Percentiles rank a stretch among this genome's conserved stretches.
phyloP scores from a whole-genome alignment of 352 stramenopile species.

The Salisapilia sapeloensis region DNA sequence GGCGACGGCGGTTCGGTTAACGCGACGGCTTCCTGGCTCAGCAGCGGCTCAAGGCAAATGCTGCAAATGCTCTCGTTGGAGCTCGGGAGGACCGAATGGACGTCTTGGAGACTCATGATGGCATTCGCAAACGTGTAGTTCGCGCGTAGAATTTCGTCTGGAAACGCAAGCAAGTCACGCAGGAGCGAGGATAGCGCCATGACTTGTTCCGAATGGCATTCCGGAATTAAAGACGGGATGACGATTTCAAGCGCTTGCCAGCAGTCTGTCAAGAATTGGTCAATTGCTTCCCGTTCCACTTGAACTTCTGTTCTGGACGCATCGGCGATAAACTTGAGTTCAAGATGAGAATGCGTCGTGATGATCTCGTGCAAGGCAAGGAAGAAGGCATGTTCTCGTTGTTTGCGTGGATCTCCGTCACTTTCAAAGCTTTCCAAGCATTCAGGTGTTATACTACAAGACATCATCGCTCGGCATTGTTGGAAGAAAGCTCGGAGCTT shows the following conservation, averaged over 20 bases:
- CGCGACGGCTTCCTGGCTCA: slow-evolving; percentile 6
- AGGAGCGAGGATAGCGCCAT: slow-evolving; percentile 26
- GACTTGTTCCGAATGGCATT: slow-evolving; percentile 13
- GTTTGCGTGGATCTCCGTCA: too few species aligned
- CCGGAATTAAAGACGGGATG: slow-evolving; percentile 18
- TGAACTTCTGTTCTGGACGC: slow-evolving; percentile 14
- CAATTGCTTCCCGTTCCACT: slow-evolving; percentile 19
- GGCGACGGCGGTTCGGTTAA: slow-evolving; percentile 3
- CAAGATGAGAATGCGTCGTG: slow-evolving; percentile 17
- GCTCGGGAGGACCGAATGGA: slow-evolving; percentile 14
- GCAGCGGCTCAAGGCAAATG: slow-evolving; percentile 30
- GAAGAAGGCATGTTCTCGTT: not conserved
- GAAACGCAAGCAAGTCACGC: slow-evolving; percentile 31
- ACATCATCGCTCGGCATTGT: slow-evolving; percentile 19
- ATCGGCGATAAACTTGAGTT: slow-evolving; percentile 19
- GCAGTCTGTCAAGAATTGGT: slow-evolving; percentile 22
- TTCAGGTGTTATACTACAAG: slow-evolving; percentile 5
- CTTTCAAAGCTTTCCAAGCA: slow-evolving; percentile 29
- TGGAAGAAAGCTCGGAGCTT: slow-evolving; percentile 32
- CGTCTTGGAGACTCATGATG: slow-evolving; percentile 36
- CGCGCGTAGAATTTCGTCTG: slow-evolving; percentile 20
- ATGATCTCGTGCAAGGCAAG: slow-evolving; percentile 4
- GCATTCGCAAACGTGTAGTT: slow-evolving; percentile 37
- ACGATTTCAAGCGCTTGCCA: slow-evolving; percentile 28
- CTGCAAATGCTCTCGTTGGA: slow-evolving; percentile 23